Conservation (phyloP, 192 early-diverging fungal genomes). For the Gamsiella multidivaricata region DNA sequence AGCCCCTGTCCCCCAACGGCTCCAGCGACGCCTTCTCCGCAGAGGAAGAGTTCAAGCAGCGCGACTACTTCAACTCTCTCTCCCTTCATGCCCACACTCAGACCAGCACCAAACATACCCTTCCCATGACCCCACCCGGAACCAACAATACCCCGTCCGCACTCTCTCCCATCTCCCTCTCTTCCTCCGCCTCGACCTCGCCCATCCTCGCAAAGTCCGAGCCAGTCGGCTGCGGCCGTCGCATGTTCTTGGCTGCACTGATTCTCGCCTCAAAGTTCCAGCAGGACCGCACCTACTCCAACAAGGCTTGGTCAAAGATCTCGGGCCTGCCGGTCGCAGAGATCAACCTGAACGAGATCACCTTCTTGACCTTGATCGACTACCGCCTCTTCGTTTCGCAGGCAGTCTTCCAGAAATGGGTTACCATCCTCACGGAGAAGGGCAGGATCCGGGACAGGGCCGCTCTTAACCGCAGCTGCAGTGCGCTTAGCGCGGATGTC, state of each 20-base stretch:
- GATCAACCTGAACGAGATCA: conserved; percentile 84
- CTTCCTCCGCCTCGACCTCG: conserved; percentile 24
- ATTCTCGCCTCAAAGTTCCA: conserved; percentile 90
- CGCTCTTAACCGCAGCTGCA: not conserved
- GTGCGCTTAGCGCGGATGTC: conserved; percentile 1
- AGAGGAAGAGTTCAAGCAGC: conserved; percentile 34
- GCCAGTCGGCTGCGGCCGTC: conserved; percentile 74
- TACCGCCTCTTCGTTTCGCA: conserved; percentile 77
- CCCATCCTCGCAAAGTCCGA: conserved; percentile 60
- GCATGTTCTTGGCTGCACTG: conserved; percentile 86
- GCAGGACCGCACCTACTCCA: conserved; percentile 85
- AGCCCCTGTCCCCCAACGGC: conserved; percentile 36
- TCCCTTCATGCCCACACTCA: conserved; percentile 13
- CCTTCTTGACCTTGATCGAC: conserved; percentile 80
- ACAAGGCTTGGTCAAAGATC: conserved; percentile 88
- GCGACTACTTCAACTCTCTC: conserved; percentile 47
- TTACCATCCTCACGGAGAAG: conserved; percentile 55
- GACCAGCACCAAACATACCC: conserved; percentile 32
- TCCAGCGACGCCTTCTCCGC: conserved; percentile 21
- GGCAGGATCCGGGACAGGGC: conserved; percentile 32
- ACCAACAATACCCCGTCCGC: conserved; percentile 46
- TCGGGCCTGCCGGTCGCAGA: conserved; percentile 78
- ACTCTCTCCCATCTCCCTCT: conserved; percentile 39
- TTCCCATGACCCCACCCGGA: conserved; percentile 49
- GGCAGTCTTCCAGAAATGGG: conserved; percentile 71